Evolutionary conservation across 805 yeast genomes (phyloP), one percentile per base, ranked within the genome.

Genomic region (Tetrapisispora arboricola): DNA sequence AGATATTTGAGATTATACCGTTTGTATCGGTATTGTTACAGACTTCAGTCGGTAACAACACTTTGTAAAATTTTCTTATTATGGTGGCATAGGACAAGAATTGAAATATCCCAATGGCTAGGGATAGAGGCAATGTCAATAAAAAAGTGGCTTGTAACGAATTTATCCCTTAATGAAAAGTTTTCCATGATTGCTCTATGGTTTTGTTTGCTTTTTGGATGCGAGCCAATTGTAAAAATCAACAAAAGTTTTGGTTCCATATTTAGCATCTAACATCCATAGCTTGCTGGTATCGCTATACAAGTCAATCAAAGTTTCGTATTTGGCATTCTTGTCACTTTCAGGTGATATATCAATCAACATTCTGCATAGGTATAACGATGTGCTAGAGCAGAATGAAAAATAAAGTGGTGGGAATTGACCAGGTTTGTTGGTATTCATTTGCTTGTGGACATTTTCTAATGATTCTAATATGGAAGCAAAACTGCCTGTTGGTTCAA

Each of bases 221-320:
- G 69, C 70, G 33, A 82, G 56, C 88, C 92, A 88, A 62, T 86
- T 86, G 54, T 83, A 72, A 46, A 85, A 75, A 51, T 87, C 96
- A 48, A 77, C 71, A 56, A 83, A 86, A 53, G 84, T 22, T 30
- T 44, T 51, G 3, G 50, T 39, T n/a, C 53, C 51, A 40, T 52
- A 56, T 43, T 54, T 58, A 24, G 29, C 31, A 12, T 36, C 31
- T 8, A 18, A 13, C 36, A 78, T 70, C 95, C 95, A 87, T 16
- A 53, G 50, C 47, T 75, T 72, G 58, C 85, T 50, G 10, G 81
- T 63, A 0, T 55, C 58, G 5, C 73, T 51, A 60, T 87, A 87
- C 11, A 78, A 47, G 37, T 73, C 77, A 32, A 77, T 64, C 20
- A 85, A 65, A 19, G 55, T 49, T 25, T 67, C 71, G 28, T 76